phyloP scores from a whole-genome alignment of 140 eudicot genomes.

The Anethum foeniculum region DNA sequence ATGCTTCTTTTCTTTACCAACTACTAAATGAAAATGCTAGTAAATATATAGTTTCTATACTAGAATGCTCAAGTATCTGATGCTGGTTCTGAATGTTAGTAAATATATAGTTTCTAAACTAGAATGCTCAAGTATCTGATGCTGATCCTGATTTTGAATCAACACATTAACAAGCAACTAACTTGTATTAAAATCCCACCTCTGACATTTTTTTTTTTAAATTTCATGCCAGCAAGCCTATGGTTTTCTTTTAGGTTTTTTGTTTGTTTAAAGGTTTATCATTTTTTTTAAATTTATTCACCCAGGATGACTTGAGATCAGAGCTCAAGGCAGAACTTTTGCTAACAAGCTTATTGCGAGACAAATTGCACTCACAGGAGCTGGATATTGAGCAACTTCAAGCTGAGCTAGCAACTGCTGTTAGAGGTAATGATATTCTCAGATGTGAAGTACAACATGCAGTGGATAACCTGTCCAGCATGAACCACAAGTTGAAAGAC shows the following conservation, averaged over 20 bases:
- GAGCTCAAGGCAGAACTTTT: conserved; percentile 80
- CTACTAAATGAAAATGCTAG: neutral
- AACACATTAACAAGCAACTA: neutral
- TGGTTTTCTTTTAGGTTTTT: neutral
- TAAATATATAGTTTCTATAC: neutral
- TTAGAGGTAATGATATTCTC: conserved; percentile 70
- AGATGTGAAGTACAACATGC: conserved; percentile 84
- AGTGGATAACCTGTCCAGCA: conserved; percentile 60
- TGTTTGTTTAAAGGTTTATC: conserved; percentile 2
- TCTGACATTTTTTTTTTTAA: neutral
- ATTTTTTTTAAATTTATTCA: conserved; percentile 7
- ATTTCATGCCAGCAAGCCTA: neutral
- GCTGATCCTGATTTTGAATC: neutral
- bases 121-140: neutral
- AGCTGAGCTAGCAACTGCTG: conserved; percentile 86
- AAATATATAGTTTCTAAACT: neutral
- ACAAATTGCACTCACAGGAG: conserved; percentile 65
- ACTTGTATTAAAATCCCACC: neutral
- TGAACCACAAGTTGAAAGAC: conserved; percentile 82
- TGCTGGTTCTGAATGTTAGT: neutral
- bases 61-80: neutral
- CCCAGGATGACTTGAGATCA: conserved; percentile 42
- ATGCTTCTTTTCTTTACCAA: neutral
- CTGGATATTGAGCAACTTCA: conserved; percentile 71
- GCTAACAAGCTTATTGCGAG: conserved; percentile 67